Base-by-base conservation (phyloP, 2,329 filamentous ascomycete genomes). In the Aureobasidium sp. region DNA sequence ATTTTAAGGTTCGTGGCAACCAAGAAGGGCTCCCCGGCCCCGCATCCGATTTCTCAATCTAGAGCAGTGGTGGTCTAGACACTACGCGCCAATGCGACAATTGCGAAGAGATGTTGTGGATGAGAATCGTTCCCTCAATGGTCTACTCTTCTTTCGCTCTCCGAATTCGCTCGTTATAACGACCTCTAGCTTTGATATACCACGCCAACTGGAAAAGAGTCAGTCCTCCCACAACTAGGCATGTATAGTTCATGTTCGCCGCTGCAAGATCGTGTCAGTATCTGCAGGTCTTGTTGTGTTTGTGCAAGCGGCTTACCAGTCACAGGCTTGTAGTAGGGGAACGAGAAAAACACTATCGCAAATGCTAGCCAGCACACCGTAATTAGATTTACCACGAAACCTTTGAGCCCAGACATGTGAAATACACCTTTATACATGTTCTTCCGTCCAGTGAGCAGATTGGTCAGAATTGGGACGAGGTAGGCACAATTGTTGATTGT, bases 231-330 rank as follows among this genome's bases (percentile, higher is more conserved):
- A 75, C 69, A 11, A 73, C 71, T 0, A 73, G 71, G 42, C 74
- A 75, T 1, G 74, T 75, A 56, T 76, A 75, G 55, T 75, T 76
- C 74, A 76, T 76, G 54, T 74, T 75, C 22, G 57, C 55, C 1
- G 59, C 51, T 54, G 12, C 7, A n/a, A 10, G 14, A n/a, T 2
- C 2, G 16, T 2, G 10, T 38, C n/a, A 38, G n/a, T 12, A 32
- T 45, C 25, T 17, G 40, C 8, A n/a, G 10, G 40, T n/a, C 22
- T 40, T 14, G 6, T 6, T 24, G 10, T 6, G 8, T 24, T 17
- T 14, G 12, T 14, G 22, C 7, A n/a, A 3, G 29, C 12, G n/a
- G 25, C 51, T 54, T 19, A 54, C 51, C 60, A 27, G 38, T 53
- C 7, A 72, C 70, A 0, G 71, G 71, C 62, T 64, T 67, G 35